Percentiles rank a stretch among this genome's conserved stretches.
phyloP scores from a whole-genome alignment of 2,329 filamentous ascomycete genomes.

The Onygenales sp. region DNA sequence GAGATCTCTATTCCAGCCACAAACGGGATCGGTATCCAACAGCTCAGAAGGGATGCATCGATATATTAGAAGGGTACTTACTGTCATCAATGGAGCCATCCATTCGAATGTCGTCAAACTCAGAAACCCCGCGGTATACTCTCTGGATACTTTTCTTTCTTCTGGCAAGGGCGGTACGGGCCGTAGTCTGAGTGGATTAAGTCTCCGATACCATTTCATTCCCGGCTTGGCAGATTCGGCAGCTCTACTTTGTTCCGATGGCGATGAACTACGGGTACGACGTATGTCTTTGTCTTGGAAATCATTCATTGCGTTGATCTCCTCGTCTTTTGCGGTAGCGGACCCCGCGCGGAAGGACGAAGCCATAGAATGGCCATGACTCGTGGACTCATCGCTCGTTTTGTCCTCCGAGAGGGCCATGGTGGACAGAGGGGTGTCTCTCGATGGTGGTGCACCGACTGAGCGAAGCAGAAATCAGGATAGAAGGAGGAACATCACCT shows the following conservation, averaged over 20 bases:
- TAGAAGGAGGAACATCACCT: no score
- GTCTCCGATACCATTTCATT: conserved; percentile 27
- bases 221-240: conserved; percentile 2
- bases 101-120: conserved; percentile 76
- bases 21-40: neutral
- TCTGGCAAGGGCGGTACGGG: conserved; percentile 47
- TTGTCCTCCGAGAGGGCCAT: neutral
- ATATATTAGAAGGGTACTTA: conserved; percentile 32
- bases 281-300: neutral
- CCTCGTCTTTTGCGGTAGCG: neutral
- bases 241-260: neutral
- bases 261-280: neutral
- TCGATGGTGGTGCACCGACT: no score
- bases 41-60: conserved; percentile 1
- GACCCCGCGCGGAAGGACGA: neutral
- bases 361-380: neutral
- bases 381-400: neutral
- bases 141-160: conserved; percentile 49
- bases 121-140: conserved; percentile 64
- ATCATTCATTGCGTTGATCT: neutral
- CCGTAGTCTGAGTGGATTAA: conserved; percentile 39
- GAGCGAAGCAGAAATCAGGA: no score
- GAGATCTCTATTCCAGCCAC: neutral
- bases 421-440: no score
- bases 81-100: conserved; percentile 80